Evolutionary conservation across 2,329 filamentous ascomycete species (phyloP).

Genomic region (Aspergillus pseudotamarii): DNA sequence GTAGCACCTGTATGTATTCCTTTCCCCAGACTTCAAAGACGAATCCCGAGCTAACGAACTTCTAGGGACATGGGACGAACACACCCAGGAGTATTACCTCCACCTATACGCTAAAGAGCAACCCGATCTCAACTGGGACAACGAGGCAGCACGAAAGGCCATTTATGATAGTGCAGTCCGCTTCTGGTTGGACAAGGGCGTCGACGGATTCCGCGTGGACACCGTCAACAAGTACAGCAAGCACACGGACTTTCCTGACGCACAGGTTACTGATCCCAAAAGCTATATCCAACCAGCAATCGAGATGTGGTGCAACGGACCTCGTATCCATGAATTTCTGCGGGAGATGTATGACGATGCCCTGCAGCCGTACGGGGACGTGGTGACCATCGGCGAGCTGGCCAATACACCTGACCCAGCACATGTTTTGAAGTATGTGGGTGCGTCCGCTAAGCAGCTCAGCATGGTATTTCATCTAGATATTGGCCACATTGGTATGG

Average conservation of each 20-base stretch:
- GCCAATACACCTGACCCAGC: conserved; percentile 62
- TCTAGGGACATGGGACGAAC: conserved; percentile 63
- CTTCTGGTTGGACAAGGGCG: conserved; percentile 73
- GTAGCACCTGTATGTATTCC: conserved; percentile 53
- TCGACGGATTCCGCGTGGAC: conserved; percentile 71
- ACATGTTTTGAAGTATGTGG: conserved; percentile 63
- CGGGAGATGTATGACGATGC: conserved; percentile 65
- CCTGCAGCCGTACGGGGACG: conserved; percentile 57
- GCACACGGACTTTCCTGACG: conserved; percentile 55
- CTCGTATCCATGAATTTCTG: conserved; percentile 70
- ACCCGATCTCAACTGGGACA: conserved; percentile 80
- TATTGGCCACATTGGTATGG: conserved; percentile 56
- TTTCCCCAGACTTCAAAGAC: background rate
- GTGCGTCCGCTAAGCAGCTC: conserved; percentile 60
- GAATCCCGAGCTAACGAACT: background rate
- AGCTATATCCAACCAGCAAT: conserved; percentile 55
- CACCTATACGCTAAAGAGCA: conserved; percentile 72
- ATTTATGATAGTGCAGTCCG: conserved; percentile 69
- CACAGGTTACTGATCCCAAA: conserved; percentile 54
- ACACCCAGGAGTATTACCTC: conserved; percentile 71
- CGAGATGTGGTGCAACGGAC: conserved; percentile 67
- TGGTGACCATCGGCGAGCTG: conserved; percentile 72
- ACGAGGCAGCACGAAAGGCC: conserved; percentile 62
- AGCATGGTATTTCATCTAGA: conserved; percentile 66
- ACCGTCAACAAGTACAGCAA: conserved; percentile 66